Evolutionary conservation across 495 filamentous ascomycete species (phyloP).

Genomic region (Aspergillus nanangensis): DNA sequence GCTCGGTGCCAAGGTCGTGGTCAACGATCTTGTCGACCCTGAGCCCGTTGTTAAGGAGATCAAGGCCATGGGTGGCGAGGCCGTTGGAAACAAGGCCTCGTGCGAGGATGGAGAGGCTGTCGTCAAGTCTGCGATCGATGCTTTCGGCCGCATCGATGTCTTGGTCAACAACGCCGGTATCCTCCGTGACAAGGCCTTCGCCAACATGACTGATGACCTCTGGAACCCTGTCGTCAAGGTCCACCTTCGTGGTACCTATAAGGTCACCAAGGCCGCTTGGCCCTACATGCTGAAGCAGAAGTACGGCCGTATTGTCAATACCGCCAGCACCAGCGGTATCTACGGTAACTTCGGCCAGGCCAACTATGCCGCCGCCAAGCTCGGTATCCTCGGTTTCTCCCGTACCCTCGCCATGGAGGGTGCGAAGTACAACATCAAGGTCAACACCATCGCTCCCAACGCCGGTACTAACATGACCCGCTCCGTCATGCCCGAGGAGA

Average conservation of each 20-base stretch:
- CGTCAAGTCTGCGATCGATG: conserved; percentile 88
- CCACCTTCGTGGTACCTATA: conserved; percentile 93
- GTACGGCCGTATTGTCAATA: conserved; percentile 96
- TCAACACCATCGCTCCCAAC: conserved; percentile 98
- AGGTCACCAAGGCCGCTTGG: conserved; percentile 97
- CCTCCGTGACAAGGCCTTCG: conserved; percentile 95
- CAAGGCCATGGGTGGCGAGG: conserved; percentile 81
- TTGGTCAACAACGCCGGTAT: conserved; percentile 98
- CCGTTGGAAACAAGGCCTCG: conserved; percentile 87
- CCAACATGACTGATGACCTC: conserved; percentile 91
- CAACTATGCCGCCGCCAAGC: conserved; percentile 95
- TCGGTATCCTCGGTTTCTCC: conserved; percentile 91
- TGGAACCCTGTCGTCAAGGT: conserved; percentile 93
- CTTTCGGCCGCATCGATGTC: conserved; percentile 90
- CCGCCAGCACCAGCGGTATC: conserved; percentile 92
- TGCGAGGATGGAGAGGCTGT: conserved; percentile 93
- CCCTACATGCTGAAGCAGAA: conserved; percentile 98
- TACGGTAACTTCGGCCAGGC: conserved; percentile 99
- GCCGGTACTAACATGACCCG: conserved; percentile 95
- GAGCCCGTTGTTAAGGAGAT: conserved; percentile 91
- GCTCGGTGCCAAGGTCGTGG: conserved; percentile 82
- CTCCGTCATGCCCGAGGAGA: conserved; percentile 93
- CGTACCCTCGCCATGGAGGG: conserved; percentile 91
- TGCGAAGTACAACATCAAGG: conserved; percentile 95
- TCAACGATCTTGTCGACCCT: conserved; percentile 94